Evolutionary conservation across 2,329 filamentous ascomycete genomes (phyloP).

Genomic region (Sporothrix mexicana): DNA sequence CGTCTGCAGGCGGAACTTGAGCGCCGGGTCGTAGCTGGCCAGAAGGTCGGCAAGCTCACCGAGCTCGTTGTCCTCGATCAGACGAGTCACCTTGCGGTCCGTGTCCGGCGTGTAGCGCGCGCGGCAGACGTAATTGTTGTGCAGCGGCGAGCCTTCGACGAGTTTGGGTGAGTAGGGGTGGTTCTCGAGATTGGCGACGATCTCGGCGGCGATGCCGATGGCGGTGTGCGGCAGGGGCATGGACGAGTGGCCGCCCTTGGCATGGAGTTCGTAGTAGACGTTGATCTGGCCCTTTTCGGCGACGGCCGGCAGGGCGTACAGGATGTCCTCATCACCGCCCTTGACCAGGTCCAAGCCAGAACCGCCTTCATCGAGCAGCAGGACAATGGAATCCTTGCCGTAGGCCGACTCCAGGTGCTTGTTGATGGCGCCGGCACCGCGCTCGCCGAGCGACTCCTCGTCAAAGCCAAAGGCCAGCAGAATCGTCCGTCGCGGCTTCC

Average conservation of each 20-base stretch:
- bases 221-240: constrained; percentile 61
- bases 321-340: constrained; percentile 38
- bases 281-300: constrained; percentile 67
- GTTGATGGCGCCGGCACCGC: constrained; percentile 58
- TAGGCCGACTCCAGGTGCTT: constrained; percentile 55
- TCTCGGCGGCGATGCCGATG: constrained; percentile 58
- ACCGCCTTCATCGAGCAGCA: constrained; percentile 65
- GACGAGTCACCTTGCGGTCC: constrained; percentile 48
- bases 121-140: constrained; percentile 53
- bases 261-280: constrained; percentile 61
- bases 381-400: constrained; percentile 59
- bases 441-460: constrained; percentile 61
- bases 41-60: constrained; percentile 54
- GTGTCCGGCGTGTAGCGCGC: constrained; percentile 53
- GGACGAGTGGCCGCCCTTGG: constrained; percentile 65
- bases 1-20: constrained; percentile 63
- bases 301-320: constrained; percentile 62
- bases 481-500: constrained; percentile 60
- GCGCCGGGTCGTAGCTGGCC: constrained; percentile 45
- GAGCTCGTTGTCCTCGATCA: constrained; percentile 34
- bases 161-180: constrained; percentile 52
- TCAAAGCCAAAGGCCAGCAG: constrained; percentile 68
- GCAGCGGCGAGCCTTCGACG: constrained; percentile 40
- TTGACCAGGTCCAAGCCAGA: constrained; percentile 53
- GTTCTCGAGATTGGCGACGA: constrained; percentile 55